phyloP scores from a whole-genome alignment of 2,329 filamentous ascomycete species.

The Cercospora zeae-maydis region DNA sequence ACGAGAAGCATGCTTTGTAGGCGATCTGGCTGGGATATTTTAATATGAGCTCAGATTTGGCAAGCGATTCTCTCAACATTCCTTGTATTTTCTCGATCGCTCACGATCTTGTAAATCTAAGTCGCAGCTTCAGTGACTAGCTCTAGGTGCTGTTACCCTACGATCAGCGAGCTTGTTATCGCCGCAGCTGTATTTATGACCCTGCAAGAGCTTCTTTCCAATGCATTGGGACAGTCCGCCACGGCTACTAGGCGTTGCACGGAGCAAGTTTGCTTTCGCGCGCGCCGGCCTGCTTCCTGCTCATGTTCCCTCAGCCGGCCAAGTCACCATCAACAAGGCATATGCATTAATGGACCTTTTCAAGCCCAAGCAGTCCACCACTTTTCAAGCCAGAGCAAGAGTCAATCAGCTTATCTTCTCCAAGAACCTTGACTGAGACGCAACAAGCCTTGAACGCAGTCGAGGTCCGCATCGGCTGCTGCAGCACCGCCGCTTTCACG shows the following conservation, averaged over 20 bases:
- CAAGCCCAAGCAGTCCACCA: background rate
- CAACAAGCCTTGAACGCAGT: constrained; percentile 83
- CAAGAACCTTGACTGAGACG: constrained; percentile 91
- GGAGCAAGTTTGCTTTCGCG: background rate
- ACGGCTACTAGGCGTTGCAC: background rate
- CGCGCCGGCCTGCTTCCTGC: background rate
- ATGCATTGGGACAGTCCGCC: background rate
- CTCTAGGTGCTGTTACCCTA: background rate
- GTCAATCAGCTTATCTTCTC: constrained; percentile 34
- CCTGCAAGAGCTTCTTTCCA: background rate
- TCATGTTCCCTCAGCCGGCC: background rate
- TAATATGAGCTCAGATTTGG: constrained; percentile 49
- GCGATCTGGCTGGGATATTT: constrained; percentile 46
- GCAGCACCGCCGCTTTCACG: constrained; percentile 37
- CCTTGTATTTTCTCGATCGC: background rate
- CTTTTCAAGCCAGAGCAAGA: background rate
- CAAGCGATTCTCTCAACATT: background rate
- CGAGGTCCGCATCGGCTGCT: constrained; percentile 61
- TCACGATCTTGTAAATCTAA: background rate
- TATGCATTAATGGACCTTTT: background rate
- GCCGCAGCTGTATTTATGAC: background rate
- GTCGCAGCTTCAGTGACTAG: background rate
- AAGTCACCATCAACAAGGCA: background rate
- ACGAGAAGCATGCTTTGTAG: constrained; percentile 22
- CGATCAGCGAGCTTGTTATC: background rate